A percentile compares a stretch with the other conserved stretches of the same genome.
These are phyloP conservation scores for Euryodendron excelsum DNA, from an alignment of 148 eudicot species.

Conservation along the genomic window DNA sequence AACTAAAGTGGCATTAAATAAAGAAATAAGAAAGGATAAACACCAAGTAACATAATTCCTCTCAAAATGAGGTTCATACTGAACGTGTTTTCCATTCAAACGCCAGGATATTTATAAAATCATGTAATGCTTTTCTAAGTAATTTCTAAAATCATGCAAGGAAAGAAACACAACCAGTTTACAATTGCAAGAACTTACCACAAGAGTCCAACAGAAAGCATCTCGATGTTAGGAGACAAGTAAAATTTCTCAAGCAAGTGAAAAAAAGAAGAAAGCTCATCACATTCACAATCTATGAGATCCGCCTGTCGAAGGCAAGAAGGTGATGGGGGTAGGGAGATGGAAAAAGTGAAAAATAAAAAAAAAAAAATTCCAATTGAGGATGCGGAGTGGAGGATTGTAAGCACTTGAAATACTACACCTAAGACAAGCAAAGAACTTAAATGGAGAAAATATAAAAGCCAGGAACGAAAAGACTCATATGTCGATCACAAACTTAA, in stretches of 20 bases:
- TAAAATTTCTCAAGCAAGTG: neutral
- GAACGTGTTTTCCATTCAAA: neutral
- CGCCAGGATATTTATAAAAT: neutral
- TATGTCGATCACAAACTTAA: no score
- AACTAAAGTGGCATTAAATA: conserved; percentile 32
- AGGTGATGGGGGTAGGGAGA: no score
- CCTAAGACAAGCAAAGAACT: neutral
- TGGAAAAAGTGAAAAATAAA: neutral
- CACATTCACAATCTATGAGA: neutral
- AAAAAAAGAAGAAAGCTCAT: neutral
- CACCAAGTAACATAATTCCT: neutral
- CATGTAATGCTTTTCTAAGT: no score
- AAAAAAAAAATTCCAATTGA: neutral
- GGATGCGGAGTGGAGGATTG: neutral
- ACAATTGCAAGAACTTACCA: neutral
- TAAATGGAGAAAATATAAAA: neutral
- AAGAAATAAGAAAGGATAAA: conserved; percentile 14
- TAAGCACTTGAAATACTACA: neutral
- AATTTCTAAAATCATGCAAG: neutral
- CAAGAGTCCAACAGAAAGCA: neutral
- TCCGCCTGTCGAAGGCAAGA: no score
- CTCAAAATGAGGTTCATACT: neutral
- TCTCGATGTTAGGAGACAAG: neutral
- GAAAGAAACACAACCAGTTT: neutral
- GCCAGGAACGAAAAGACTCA: neutral